phyloP scores from a whole-genome alignment of 805 yeast genomes.

The Candida morakotiae region DNA sequence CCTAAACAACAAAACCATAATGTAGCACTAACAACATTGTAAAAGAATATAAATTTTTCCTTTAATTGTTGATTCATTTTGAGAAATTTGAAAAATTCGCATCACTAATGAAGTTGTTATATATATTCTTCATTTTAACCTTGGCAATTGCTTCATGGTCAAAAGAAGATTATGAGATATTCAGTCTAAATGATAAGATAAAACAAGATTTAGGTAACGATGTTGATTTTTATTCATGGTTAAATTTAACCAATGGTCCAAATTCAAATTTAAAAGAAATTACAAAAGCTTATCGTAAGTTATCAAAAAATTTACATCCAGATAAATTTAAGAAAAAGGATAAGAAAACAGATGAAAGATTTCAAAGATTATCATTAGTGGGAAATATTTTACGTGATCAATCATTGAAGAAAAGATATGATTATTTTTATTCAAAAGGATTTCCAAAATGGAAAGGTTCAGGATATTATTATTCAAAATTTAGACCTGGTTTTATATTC shows the following conservation, averaged over 20 bases:
- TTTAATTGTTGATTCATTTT: conserved; percentile 17
- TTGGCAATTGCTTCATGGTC: conserved; percentile 45
- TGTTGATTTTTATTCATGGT: conserved; percentile 65
- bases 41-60: conserved; percentile 29
- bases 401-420: conserved; percentile 65
- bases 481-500: conserved; percentile 59
- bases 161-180: conserved; percentile 75
- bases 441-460: conserved; percentile 80
- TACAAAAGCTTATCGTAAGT: conserved; percentile 61
- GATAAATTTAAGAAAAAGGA: conserved; percentile 51
- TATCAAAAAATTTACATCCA: conserved; percentile 77
- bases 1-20: conserved; percentile 47
- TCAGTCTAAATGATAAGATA: conserved; percentile 63
- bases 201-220: conserved; percentile 58
- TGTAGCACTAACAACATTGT: conserved; percentile 30
- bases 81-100: conserved; percentile 3
- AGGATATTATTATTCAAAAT: conserved; percentile 61
- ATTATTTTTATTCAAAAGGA: conserved; percentile 76
- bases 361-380: conserved; percentile 72
- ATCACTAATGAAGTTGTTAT: conserved; percentile 6
- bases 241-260: conserved; percentile 45
- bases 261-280: conserved; percentile 51
- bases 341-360: conserved; percentile 61
- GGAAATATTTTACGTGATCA: conserved; percentile 64
- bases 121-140: conserved; percentile 6